Base-by-base conservation (phyloP, 768 basidiomycete species). In the Collybiopsis confluens region DNA sequence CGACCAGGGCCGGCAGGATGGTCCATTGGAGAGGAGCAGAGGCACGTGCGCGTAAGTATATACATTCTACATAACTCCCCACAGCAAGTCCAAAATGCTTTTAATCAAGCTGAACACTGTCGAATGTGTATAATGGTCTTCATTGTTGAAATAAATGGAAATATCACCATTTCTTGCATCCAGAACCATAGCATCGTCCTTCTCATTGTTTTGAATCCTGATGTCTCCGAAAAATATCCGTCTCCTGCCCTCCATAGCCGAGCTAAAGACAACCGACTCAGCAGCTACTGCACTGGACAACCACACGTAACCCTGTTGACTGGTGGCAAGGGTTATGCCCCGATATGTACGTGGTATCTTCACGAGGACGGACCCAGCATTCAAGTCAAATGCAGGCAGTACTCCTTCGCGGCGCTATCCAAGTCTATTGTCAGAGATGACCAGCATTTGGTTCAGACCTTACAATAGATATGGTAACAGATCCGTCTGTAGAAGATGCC, bases 261-360 rank as follows among this genome's bases (percentile, higher is more conserved):
- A n/a, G 20, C 69, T 69, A 53, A 75, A 68, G 2, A 59, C 61
- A 4, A 63, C 66, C 23, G 69, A 41, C 21, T 63, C 55, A 7
- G 51, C 50, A 33, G 61, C 48, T 6, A 70, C 49, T 23, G 61
- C 61, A 2, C 64, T 56, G 2, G 74, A 75, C 47, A 72, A 64
- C n/a, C 58, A 62, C 16, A 59, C 51, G 23, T 41, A 52, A 20
- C 70, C 70, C 48, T 73, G 65, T 7, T n/a, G 45, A 6, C 63
- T 64, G 24, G 58, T 65, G 35, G 73, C 58, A 2, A 56, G 52
- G 27, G 75, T 38, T 0, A 64, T 63, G 0, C 76, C 76, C 18
- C 61, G 60, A 62, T 72, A 77, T 4, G 72, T 67, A 18, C 74
- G 73, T 2, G 76, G 76, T 27, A 77, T 55, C 27, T 65, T 56